Base-by-base conservation (phyloP, 1,284 basidiomycete genomes). In the Crucibulum parvulum region DNA sequence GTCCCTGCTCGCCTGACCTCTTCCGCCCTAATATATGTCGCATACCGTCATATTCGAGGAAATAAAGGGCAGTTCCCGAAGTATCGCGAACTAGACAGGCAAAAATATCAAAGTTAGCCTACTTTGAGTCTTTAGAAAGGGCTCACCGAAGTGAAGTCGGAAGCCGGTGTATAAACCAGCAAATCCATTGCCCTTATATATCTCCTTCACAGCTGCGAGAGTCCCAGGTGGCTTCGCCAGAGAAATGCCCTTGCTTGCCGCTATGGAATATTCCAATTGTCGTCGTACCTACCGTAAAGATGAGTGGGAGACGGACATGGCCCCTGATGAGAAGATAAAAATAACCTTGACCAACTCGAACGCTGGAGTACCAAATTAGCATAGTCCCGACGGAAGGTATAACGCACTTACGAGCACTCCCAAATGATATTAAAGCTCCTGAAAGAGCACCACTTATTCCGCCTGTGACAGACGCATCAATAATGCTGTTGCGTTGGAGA, bases 261-360 rank as follows among this genome's bases (percentile, higher is more conserved):
- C 94, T 61, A 99, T 99, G 52, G 94, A 89, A 70, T 93, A 99
- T 77, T 99, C 97, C 53, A 99, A 82, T 71, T 99, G 96, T 66
- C 95, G 83, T 62, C 94, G 90, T 57, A 95, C 90, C 92, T 94
- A 68, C 37, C 51, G 18, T 35, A 47, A 9, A 13, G 15, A 9
- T 13, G 18, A 11, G 11, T 31, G 37, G 8, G n/a, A 45, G 38
- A 31, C 51, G 37, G 37, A 37, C 24, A 43, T 43, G 39, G 39
- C 39, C 39, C 13, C 16, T 10, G 38, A 16, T 3, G 35, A 11
- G 31, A 18, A 9, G n/a, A 35, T 43, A 15, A 51, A 31, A 62
- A 79, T 66, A 65, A 96, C 95, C 84, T 99, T 98, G 69, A 98
- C 95, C 46, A 99, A 88, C 75, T 98, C 96, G 69, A 99, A 99